Base-by-base conservation (phyloP, 257 asterid species). In the Scutellaria baicalensis region DNA sequence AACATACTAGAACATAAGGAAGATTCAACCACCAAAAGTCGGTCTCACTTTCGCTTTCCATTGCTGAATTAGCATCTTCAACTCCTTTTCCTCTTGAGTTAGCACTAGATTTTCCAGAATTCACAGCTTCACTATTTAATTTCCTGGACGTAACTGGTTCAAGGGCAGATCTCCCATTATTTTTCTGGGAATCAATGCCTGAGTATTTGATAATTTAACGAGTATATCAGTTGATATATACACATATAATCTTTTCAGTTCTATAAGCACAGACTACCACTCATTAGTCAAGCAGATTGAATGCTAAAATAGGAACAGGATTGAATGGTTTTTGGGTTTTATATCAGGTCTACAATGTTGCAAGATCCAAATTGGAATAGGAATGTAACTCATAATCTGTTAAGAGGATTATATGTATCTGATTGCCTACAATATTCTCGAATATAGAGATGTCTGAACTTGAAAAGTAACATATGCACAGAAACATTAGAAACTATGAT, bases 21-120 rank as follows among this genome's bases (percentile, higher is more conserved):
- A 91, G 97, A 62, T 79, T 79, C 76, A 33, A 71, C 99, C 99
- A 93, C 99, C 97, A 93, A 14, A 66, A 69, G 52, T 82, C 84
- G 27, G 80, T 64, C 74, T 70, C 85, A 65, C 66, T 77, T 71
- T 45, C 69, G 51, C 74, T 55, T 27, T 52, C 68, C 42, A 13
- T 75, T 42, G 60, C 75, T 13, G 72, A 73, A 73, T 62, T 79
- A 66, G 72, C 66, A 10, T 49, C 73, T 38, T 66, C 81, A 74
- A 57, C 47, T 70, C 75, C 76, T 57, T 71, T 57, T 73, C 76
- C 80, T 20, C 51, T 83, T 58, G 54, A 66, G 55, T 62, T 52
- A 42, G 9, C 61, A 54, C 70, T 73, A 63, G 79, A 61, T 64
- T 75, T 70, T 71, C 75, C 74, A 3, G 79, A 79, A 69, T 79